Evolutionary conservation across 2,329 filamentous ascomycete species (phyloP).

Genomic region (Fusarium sp.): DNA sequence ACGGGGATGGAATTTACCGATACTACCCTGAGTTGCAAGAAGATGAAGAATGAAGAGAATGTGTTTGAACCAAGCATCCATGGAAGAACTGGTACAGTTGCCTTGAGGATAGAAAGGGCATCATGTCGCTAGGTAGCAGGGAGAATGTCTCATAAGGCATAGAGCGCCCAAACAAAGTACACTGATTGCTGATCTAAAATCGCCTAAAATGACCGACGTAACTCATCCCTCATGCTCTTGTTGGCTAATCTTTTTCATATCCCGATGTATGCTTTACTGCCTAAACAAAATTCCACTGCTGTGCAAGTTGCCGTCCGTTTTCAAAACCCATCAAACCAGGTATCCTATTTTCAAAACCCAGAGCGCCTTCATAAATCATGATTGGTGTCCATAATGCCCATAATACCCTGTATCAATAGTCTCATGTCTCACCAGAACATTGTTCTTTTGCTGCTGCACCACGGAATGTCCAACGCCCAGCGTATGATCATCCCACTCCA

Average conservation of each 20-base stretch:
- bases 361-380: conserved; percentile 5
- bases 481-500: conserved; percentile 43
- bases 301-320: neutral
- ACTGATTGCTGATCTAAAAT: neutral
- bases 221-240: neutral
- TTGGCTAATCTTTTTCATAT: neutral
- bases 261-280: neutral
- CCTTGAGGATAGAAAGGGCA: neutral
- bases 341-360: neutral
- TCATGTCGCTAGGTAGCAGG: fast-evolving
- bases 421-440: conserved; percentile 22
- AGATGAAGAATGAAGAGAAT: conserved; percentile 45
- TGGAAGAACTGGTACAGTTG: neutral
- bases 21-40: conserved; percentile 79
- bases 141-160: fast-evolving
- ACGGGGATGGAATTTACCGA: conserved; percentile 74
- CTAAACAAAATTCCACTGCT: neutral
- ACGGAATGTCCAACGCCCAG: conserved; percentile 12
- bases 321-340: neutral
- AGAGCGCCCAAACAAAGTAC: neutral
- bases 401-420: conserved; percentile 38
- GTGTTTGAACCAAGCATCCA: too few relatives aligned
- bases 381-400: conserved; percentile 36
- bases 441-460: conserved; percentile 5
- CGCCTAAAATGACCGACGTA: neutral